Conservation (phyloP, 1,139 yeast species). For the Tardiomyces digboiensis region DNA sequence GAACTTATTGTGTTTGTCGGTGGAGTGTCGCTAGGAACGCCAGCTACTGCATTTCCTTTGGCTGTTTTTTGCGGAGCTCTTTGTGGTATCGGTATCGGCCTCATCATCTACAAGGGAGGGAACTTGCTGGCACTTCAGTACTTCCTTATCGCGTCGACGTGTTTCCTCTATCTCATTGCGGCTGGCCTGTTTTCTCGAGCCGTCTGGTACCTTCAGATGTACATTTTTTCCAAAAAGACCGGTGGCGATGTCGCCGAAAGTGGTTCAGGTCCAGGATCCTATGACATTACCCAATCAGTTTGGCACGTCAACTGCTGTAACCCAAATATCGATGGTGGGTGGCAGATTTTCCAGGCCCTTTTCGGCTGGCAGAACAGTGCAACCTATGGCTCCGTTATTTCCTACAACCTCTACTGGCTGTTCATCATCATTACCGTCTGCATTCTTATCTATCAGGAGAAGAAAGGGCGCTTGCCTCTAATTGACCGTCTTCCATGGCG, state of each 20-base stretch:
- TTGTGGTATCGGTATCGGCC: constrained; percentile 61
- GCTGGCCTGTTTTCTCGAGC: constrained; percentile 90
- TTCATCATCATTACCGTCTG: constrained; percentile 46
- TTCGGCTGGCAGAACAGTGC: constrained; percentile 97
- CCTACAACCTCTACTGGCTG: constrained; percentile 73
- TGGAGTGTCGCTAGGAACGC: constrained; percentile 72
- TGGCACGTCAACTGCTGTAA: constrained; percentile 99
- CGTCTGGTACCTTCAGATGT: constrained; percentile 81
- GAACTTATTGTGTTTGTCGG: constrained; percentile 87
- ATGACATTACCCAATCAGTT: constrained; percentile 65
- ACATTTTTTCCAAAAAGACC: constrained; percentile 52
- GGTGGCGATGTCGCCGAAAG: constrained; percentile 86
- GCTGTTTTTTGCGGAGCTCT: constrained; percentile 67
- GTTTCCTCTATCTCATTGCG: constrained; percentile 77
- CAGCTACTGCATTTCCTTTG: constrained; percentile 71
- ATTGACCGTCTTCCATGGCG: constrained; percentile 12
- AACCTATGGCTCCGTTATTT: constrained; percentile 80
- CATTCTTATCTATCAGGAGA: constrained; percentile 48
- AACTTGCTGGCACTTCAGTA: constrained; percentile 67
- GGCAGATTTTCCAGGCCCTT: constrained; percentile 88
- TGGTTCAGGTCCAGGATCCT: constrained; percentile 93
- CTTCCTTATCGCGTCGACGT: constrained; percentile 74
- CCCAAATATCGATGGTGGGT: constrained; percentile 82
- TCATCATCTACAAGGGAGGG: constrained; percentile 66
- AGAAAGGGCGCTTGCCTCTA: constrained; percentile 23